These are phyloP conservation scores for Talaromyces funiculosus DNA, from an alignment of 2,329 filamentous ascomycete species.

Conservation along the genomic window DNA sequence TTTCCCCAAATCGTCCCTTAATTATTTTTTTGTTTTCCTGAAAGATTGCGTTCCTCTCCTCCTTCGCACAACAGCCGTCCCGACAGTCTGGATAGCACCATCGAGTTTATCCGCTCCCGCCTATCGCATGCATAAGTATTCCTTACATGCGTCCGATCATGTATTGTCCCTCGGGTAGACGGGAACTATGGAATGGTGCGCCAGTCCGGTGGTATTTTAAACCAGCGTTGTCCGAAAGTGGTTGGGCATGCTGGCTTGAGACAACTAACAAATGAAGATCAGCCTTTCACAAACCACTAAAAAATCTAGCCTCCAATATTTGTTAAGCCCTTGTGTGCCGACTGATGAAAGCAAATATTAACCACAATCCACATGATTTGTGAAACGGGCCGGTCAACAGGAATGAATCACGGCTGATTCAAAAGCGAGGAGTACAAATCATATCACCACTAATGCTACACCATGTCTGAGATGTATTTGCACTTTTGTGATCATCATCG, in stretches of 20 bases:
- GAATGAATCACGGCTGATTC: neutral
- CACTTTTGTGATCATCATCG: neutral
- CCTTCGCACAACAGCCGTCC: conserved; percentile 13
- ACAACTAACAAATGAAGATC: neutral
- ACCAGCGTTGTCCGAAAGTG: neutral
- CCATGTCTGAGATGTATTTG: neutral
- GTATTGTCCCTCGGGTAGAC: conserved; percentile 12
- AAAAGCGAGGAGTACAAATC: neutral
- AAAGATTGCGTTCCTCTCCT: neutral
- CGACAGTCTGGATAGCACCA: conserved; percentile 17
- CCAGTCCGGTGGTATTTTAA: conserved; percentile 13
- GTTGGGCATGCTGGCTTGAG: neutral
- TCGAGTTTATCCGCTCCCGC: conserved; percentile 14
- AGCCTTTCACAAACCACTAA: neutral
- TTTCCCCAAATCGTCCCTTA: neutral
- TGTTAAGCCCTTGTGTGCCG: neutral
- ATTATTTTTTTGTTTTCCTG: too few relatives aligned
- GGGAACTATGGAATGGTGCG: conserved; percentile 17
- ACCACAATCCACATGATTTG: neutral
- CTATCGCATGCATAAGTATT: conserved; percentile 15
- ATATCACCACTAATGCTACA: neutral
- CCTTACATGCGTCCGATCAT: conserved; percentile 15
- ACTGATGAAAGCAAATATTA: neutral
- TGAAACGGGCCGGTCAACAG: neutral
- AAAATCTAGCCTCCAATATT: neutral